Evolutionary conservation across 495 filamentous ascomycete species (phyloP).

Genomic region (Astrothelium macrocarpum): DNA sequence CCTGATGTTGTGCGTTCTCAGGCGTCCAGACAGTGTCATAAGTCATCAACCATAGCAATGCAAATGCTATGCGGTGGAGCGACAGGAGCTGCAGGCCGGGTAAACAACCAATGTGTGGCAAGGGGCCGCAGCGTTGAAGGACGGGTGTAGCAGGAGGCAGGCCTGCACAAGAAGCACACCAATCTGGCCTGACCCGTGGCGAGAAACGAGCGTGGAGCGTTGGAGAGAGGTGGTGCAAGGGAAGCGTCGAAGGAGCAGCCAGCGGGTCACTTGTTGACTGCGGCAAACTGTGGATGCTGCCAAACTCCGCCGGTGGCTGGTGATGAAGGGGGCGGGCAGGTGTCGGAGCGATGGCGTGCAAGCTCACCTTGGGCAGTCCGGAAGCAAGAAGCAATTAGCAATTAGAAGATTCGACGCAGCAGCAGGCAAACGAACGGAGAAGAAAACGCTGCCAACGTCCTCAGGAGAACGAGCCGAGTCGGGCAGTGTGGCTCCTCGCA

Average conservation of each 20-base stretch:
- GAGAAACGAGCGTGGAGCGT: neutral
- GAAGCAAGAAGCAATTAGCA: neutral
- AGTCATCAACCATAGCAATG: neutral
- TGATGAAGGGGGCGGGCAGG: neutral
- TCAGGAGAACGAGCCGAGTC: neutral
- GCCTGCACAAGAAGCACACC: neutral
- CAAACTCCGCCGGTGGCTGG: no score
- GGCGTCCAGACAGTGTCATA: constrained; percentile 2
- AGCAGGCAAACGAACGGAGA: neutral
- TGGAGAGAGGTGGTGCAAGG: neutral
- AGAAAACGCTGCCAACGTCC: neutral
- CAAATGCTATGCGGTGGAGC: neutral
- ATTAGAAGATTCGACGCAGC: neutral
- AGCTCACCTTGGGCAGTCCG: neutral
- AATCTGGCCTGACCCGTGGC: neutral
- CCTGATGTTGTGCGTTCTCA: neutral
- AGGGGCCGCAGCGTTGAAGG: neutral
- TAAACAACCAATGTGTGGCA: neutral
- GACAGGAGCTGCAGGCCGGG: neutral
- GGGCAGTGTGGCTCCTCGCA: no score
- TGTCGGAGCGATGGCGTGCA: neutral
- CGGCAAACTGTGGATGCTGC: neutral
- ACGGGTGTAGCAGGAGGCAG: neutral
- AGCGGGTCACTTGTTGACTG: neutral
- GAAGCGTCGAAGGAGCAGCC: neutral